phyloP scores from a whole-genome alignment of 495 filamentous ascomycete genomes.

The Aspergillus leporis region DNA sequence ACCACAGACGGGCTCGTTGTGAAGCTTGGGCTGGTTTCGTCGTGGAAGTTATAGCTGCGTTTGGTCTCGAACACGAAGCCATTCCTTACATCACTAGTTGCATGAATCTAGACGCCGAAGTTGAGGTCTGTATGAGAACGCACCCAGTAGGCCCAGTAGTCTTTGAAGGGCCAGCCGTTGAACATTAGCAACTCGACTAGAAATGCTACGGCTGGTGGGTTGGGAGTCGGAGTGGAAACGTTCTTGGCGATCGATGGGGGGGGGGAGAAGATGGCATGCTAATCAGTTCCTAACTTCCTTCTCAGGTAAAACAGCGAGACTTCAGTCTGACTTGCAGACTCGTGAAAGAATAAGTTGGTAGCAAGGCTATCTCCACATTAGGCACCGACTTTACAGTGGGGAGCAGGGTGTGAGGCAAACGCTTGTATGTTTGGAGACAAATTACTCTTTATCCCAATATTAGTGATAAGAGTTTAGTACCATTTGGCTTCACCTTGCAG shows the following conservation, averaged over 20 bases:
- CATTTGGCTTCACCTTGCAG: no score
- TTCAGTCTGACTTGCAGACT: no score
- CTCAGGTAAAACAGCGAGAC: no score
- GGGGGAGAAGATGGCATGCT: no score
- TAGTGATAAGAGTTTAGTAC: no score
- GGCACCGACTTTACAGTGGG: no score
- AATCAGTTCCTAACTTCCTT: no score
- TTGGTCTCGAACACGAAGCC: slow-evolving; percentile 29
- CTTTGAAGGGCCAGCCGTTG: slow-evolving; percentile 33
- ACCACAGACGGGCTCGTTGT: slow-evolving; percentile 16
- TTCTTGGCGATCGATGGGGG: background rate
- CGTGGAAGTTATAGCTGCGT: slow-evolving; percentile 21
- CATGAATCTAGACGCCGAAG: slow-evolving; percentile 27
- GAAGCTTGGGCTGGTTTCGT: slow-evolving; percentile 9
- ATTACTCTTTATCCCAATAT: no score
- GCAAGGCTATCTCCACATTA: no score
- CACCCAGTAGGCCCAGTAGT: slow-evolving; percentile 35
- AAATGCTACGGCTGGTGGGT: slow-evolving; percentile 1
- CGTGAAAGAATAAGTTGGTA: no score
- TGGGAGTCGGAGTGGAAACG: background rate
- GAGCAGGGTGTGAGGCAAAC: no score
- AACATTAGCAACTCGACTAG: slow-evolving; percentile 28
- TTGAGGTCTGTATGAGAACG: slow-evolving; percentile 14
- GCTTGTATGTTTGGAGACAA: no score
- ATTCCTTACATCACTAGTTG: slow-evolving; percentile 25